Conservation (phyloP, 306 rosid species). For the Glycine tomentella region DNA sequence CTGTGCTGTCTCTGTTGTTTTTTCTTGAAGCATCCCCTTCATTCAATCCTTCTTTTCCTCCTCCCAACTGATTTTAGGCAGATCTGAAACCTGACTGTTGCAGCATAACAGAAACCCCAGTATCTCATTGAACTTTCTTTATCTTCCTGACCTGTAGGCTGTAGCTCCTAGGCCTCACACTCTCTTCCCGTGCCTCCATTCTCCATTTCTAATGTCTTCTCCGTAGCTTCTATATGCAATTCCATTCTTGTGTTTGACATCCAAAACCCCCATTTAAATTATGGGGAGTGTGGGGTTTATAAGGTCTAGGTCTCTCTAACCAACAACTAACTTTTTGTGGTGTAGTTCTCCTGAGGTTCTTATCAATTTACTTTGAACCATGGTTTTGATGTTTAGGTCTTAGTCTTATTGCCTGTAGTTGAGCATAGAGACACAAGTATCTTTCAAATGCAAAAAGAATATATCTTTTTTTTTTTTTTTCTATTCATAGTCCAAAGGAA, state of each 20-base stretch:
- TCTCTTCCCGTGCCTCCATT: neutral
- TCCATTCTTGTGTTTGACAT: neutral
- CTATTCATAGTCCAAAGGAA: neutral
- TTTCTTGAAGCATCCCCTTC: neutral
- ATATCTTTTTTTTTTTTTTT: neutral
- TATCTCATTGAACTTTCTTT: neutral
- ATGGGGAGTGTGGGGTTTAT: neutral
- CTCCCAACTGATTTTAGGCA: neutral
- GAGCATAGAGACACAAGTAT: slow-evolving; percentile 16
- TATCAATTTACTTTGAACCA: slow-evolving; percentile 24
- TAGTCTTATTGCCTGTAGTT: neutral
- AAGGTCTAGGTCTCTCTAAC: neutral
- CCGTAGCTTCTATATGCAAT: neutral
- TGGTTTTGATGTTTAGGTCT: slow-evolving; percentile 24
- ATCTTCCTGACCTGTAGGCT: neutral
- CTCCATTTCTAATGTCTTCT: slow-evolving; percentile 4
- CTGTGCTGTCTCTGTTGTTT: neutral
- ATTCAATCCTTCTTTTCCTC: neutral
- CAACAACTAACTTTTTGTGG: neutral
- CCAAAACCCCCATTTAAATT: neutral
- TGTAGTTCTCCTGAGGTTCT: neutral
- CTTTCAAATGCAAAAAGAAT: slow-evolving; percentile 3
- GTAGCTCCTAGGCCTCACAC: neutral
- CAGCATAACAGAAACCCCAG: neutral
- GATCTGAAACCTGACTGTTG: neutral